A percentile compares a stretch with the other conserved stretches of the same genome.
phyloP scores from a whole-genome alignment of 1,284 basidiomycete species.

The Leccinum subrobustum region DNA sequence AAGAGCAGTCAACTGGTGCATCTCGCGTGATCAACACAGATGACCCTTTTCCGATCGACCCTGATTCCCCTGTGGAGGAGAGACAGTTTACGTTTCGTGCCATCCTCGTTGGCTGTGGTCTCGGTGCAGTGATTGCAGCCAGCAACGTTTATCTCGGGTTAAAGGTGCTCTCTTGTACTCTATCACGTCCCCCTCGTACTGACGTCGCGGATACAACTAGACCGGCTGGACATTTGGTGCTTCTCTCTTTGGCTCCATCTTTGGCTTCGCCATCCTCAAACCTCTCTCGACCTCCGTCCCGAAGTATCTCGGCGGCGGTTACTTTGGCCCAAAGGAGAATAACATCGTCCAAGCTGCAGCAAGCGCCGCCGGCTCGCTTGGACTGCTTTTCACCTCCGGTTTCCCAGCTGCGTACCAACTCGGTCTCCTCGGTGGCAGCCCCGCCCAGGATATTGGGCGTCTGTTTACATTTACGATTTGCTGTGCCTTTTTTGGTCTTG shows the following conservation, averaged over 20 bases:
- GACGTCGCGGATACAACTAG: constrained; percentile 8
- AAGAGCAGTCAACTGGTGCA: background rate
- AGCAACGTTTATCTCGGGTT: constrained; percentile 71
- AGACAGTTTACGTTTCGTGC: constrained; percentile 59
- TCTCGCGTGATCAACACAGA: constrained; percentile 16
- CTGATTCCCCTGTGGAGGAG: constrained; percentile 47
- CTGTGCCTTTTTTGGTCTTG: constrained; percentile 46
- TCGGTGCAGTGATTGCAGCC: constrained; percentile 50
- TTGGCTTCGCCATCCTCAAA: constrained; percentile 58
- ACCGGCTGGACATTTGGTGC: constrained; percentile 73
- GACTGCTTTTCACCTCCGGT: constrained; percentile 43
- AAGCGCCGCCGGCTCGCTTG: constrained; percentile 53
- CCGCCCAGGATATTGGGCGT: constrained; percentile 48
- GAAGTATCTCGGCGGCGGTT: constrained; percentile 53
- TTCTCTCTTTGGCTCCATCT: constrained; percentile 52
- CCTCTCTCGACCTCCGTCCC: constrained; percentile 51
- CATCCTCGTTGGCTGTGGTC: constrained; percentile 54
- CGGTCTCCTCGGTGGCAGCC: constrained; percentile 41
- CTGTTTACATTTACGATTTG: constrained; percentile 57
- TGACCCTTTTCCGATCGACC: constrained; percentile 52
- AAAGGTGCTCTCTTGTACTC: constrained; percentile 34
- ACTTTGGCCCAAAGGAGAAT: constrained; percentile 72
- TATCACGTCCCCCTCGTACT: background rate
- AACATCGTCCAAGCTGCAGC: constrained; percentile 19
- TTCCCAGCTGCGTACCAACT: constrained; percentile 69